Base-by-base conservation (phyloP, 2,329 filamentous ascomycete species). In the Microdochium nivale region DNA sequence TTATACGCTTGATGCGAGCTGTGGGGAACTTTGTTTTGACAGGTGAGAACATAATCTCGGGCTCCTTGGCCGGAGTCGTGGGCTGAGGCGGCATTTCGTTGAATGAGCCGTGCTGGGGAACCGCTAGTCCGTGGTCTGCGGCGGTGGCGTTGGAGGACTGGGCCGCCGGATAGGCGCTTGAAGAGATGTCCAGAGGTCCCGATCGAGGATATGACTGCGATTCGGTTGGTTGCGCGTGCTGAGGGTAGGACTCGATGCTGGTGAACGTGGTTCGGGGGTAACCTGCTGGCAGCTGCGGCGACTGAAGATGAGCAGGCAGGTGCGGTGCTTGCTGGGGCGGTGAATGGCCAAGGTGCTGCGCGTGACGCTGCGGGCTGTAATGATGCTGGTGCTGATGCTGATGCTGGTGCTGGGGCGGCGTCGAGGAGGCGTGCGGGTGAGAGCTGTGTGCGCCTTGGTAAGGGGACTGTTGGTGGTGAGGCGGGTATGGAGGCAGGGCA, bases 11-110 rank as follows among this genome's bases (percentile, higher is more conserved):
- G 75, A 99, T 99, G 55, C 94, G 81, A 14, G 94, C 94, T 30
- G 95, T 95, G 1, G 94, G 94, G 63, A 99, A 99, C 63, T 96
- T 96, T 32, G 92, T 97, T 69, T 83, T 88, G 60, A 99, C 90
- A 44, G 90, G 78, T 69, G 71, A 96, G 71, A 68, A 80, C 67
- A 71, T 83, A 60, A 81, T 70, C 44, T 67, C 65, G 27, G 69
- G 65, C 51, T 70, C 64, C 53, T 60, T 68, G 40, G 63, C 67
- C 57, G 61, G 67, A 59, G 53, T 67, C 55, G 68, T 63, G 52
- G 67, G 62, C 59, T 67, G 69, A 32, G 67, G 69, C 54, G 69
- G 70, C 71, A 73, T 74, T 43, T 58, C 50, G 55, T 49, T 60
- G 50, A 25, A 24, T 16, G 19, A 54, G 33, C 49, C 40, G 49